These are phyloP conservation scores for Ustilago xerochloae DNA, from an alignment of 1,284 basidiomycete species.

Conservation along the genomic window DNA sequence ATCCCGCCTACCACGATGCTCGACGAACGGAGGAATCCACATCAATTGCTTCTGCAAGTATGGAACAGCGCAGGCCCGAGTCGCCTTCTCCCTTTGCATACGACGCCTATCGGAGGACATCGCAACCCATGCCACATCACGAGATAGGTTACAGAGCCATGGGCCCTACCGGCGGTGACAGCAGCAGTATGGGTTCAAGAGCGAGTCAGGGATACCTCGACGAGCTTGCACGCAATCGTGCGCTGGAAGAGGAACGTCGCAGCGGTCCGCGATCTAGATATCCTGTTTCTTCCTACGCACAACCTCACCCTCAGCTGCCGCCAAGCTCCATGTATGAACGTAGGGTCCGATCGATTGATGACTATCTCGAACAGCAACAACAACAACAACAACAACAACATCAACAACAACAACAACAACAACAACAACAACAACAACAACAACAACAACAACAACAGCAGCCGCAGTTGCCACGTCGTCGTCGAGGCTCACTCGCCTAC, in stretches of 20 bases:
- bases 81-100: slow-evolving; percentile 47
- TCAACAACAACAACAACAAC: neutral
- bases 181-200: neutral
- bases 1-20: neutral
- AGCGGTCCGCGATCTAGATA: neutral
- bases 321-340: slow-evolving; percentile 7
- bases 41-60: neutral
- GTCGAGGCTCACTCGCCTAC: slow-evolving; percentile 18
- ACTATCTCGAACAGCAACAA: slow-evolving; percentile 26
- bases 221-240: slow-evolving; percentile 7
- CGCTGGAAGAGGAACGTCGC: slow-evolving; percentile 5
- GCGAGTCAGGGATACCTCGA: slow-evolving; percentile 20
- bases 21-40: slow-evolving; percentile 2
- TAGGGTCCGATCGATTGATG: slow-evolving; percentile 33
- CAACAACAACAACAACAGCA: neutral
- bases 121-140: slow-evolving; percentile 5
- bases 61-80: slow-evolving; percentile 1
- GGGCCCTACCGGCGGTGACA: neutral
- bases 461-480: neutral
- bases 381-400: slow-evolving; percentile 4
- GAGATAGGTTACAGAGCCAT: neutral
- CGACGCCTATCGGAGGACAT: slow-evolving; percentile 22
- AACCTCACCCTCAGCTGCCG: neutral
- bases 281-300: neutral
- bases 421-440: slow-evolving; percentile 4